Conservation (phyloP, 148 eudicot species). For the Chenopodium berlandieri region DNA sequence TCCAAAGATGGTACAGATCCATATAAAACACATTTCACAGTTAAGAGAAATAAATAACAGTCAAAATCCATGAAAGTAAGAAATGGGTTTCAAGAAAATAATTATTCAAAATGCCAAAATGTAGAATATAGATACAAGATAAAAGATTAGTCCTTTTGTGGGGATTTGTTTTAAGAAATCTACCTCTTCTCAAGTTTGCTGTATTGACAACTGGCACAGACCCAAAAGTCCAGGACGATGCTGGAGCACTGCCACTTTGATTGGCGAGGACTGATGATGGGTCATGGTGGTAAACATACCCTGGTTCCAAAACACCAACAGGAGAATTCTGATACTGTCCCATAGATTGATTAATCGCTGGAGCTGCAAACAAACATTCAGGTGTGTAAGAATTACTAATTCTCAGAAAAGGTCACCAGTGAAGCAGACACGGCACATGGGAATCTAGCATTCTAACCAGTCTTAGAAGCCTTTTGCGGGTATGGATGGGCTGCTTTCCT, state of each 20-base stretch:
- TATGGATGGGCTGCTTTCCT: slow-evolving; percentile 70
- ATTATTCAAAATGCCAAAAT: neutral
- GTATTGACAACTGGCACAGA: slow-evolving; percentile 29
- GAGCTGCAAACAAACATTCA: slow-evolving; percentile 23
- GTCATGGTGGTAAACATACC: slow-evolving; percentile 29
- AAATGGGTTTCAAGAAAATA: neutral
- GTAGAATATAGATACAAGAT: neutral
- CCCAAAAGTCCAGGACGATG: slow-evolving; percentile 34
- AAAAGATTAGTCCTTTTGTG: neutral
- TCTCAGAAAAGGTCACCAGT: neutral
- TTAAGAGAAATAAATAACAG: neutral
- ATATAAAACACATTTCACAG: neutral
- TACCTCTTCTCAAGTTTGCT: slow-evolving; percentile 35
- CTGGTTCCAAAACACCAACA: slow-evolving; percentile 33
- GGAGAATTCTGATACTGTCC: slow-evolving; percentile 30
- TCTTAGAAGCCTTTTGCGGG: slow-evolving; percentile 63
- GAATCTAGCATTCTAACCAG: slow-evolving; percentile 30
- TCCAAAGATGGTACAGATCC: neutral
- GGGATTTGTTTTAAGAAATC: neutral
- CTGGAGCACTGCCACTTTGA: slow-evolving; percentile 23
- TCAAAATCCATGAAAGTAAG: neutral
- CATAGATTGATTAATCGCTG: slow-evolving; percentile 23
- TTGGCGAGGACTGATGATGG: slow-evolving; percentile 31
- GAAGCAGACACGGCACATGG: neutral
- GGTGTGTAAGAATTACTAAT: slow-evolving; percentile 13